Percentiles rank a stretch among this genome's conserved stretches.
phyloP scores from a whole-genome alignment of 345 rosid genomes.

The Lagerstroemia speciosa region DNA sequence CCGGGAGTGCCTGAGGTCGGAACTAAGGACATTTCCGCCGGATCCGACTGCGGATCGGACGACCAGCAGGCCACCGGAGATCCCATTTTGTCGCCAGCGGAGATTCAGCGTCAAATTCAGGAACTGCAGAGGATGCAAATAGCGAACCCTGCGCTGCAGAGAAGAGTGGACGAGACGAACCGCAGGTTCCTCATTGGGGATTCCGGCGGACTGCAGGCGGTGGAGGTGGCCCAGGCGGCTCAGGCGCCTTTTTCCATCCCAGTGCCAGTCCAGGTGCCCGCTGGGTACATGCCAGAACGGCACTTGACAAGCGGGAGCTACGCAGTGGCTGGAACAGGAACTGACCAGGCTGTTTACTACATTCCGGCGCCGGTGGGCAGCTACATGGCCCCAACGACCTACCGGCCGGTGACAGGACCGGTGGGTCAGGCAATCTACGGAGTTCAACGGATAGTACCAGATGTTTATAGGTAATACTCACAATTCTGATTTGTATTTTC shows the following conservation, averaged over 20 bases:
- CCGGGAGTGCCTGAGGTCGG: slow-evolving; percentile 21
- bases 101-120: slow-evolving; percentile 32
- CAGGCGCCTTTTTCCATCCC: slow-evolving; percentile 21
- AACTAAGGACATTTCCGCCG: slow-evolving; percentile 23
- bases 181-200: slow-evolving; percentile 17
- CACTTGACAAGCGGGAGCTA: slow-evolving; percentile 24
- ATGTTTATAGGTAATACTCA: slow-evolving; percentile 9
- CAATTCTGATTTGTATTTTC: not conserved
- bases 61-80: slow-evolving; percentile 27
- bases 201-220: slow-evolving; percentile 14
- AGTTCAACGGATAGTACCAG: slow-evolving; percentile 32
- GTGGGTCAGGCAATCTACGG: slow-evolving; percentile 32
- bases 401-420: slow-evolving; percentile 27
- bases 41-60: slow-evolving; percentile 39
- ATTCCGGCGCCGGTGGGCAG: slow-evolving; percentile 20
- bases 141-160: slow-evolving; percentile 16
- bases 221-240: slow-evolving; percentile 16
- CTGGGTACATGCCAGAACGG: slow-evolving; percentile 24
- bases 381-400: slow-evolving; percentile 21
- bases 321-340: slow-evolving; percentile 9
- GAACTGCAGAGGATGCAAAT: slow-evolving; percentile 37
- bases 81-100: slow-evolving; percentile 19
- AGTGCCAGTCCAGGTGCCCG: slow-evolving; percentile 29
- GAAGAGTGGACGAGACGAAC: slow-evolving; percentile 21
- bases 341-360: slow-evolving; percentile 36